Evolutionary conservation across 1,139 yeast species (phyloP), one percentile per base, ranked within the genome.

Genomic region (Blastobotrys ciferrii): DNA sequence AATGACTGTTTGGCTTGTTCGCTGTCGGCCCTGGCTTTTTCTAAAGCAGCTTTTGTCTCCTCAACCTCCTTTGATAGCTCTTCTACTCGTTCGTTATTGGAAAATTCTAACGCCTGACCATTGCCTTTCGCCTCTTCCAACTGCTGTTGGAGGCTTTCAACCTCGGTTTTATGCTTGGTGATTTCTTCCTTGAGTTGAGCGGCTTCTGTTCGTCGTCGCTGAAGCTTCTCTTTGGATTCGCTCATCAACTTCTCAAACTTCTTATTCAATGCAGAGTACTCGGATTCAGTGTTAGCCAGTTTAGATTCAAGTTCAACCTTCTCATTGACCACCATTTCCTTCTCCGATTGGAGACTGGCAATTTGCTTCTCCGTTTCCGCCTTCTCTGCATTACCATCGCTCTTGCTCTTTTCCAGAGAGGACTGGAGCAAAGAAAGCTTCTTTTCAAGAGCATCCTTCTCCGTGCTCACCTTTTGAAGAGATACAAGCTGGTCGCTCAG

Each of bases 201-300:
- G 12, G 38, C 52, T 30, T 66, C 56, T 2, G 50, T 53, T 12
- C 63, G 54, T 23, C 66, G 57, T 41, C 57, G 60, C 13, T 55
- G 54, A 18, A 63, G 58, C 55, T 67, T 63, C 3, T 56, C 58
- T 46, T 64, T 62, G 18, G 65, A 61, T 43, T 66, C 70, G 45
- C 53, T 47, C 52, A 57, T 52, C 43, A 65, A 55, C 19, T 57
- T 52, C 17, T 55, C 53, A 48, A 61, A 51, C 48, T 66, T 50
- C 32, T 49, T 45, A 14, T 41, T 43, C 14, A 49, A 32, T 28
- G 45, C 43, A 19, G 46, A 48, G 25, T 46, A 32, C 40, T 48
- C 48, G n/a, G 42, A 36, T 17, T 50, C 46, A 14, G 40, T 31
- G 3, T 18, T 18, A 5, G 25, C 38, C 30, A 47, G 32, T 40